phyloP scores from a whole-genome alignment of 2,329 filamentous ascomycete species.

The Phyllosticta citriasiana region DNA sequence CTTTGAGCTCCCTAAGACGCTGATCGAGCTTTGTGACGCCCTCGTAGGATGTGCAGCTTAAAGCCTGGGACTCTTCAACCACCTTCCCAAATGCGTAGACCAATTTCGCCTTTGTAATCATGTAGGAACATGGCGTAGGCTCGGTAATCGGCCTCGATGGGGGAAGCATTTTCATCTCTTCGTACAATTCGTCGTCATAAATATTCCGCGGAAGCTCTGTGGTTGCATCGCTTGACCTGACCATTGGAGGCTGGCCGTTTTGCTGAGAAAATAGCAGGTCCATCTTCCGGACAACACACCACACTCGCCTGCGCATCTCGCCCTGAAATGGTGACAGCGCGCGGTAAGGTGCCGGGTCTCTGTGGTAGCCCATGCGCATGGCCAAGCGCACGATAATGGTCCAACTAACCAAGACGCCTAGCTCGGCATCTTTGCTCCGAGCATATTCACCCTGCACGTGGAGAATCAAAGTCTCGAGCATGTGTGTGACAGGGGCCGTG shows the following conservation, averaged over 20 bases:
- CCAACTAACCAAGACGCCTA: constrained; percentile 52
- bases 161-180: constrained; percentile 57
- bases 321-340: constrained; percentile 63
- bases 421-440: constrained; percentile 62
- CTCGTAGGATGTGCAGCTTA: constrained; percentile 52
- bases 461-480: constrained; percentile 67
- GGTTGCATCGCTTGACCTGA: constrained; percentile 65
- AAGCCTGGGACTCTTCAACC: constrained; percentile 54
- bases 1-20: constrained; percentile 45
- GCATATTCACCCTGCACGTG: constrained; percentile 69
- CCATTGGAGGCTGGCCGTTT: constrained; percentile 51
- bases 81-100: constrained; percentile 62
- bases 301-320: constrained; percentile 57
- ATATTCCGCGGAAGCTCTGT: constrained; percentile 66
- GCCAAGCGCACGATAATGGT: constrained; percentile 52
- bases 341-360: constrained; percentile 65
- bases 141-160: constrained; percentile 57
- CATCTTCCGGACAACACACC: constrained; percentile 60
- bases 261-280: constrained; percentile 74
- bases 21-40: constrained; percentile 51
- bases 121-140: constrained; percentile 66
- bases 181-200: constrained; percentile 70
- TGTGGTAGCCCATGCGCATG: constrained; percentile 68
- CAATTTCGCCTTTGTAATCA: constrained; percentile 64
- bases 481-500: constrained; percentile 62